Conservation (phyloP, 371 early-diverging fungal species). For the Syncephalastrum contaminatum region DNA sequence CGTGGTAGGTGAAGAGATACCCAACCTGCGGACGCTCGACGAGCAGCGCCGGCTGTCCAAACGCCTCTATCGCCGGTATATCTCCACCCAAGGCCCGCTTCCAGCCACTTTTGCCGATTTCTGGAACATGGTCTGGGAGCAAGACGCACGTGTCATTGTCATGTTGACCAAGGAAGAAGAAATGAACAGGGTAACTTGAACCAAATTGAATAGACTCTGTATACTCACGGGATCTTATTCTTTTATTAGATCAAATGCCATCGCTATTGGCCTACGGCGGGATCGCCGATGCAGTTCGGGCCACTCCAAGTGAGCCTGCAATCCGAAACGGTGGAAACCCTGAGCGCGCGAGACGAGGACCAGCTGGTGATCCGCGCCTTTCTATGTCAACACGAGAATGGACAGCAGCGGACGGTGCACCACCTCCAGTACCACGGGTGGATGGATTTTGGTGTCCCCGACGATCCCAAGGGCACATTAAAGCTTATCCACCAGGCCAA, state of each 20-base stretch:
- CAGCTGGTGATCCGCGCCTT: constrained; percentile 24
- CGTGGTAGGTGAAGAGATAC: constrained; percentile 9
- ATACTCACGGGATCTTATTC: neutral
- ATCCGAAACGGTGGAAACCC: constrained; percentile 20
- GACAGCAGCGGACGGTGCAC: constrained; percentile 49
- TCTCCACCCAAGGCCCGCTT: constrained; percentile 89
- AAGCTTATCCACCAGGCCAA: constrained; percentile 63
- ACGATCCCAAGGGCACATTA: constrained; percentile 59
- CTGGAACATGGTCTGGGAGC: constrained; percentile 91
- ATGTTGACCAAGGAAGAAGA: constrained; percentile 91
- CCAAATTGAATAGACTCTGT: too few relatives aligned
- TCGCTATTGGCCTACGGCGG: constrained; percentile 72
- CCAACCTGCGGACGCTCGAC: constrained; percentile 21
- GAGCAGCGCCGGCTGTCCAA: constrained; percentile 11
- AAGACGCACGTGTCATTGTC: constrained; percentile 71
- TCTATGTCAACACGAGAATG: constrained; percentile 12
- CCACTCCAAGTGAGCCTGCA: constrained; percentile 29
- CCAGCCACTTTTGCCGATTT: constrained; percentile 83
- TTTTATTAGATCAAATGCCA: constrained; percentile 58
- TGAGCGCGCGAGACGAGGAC: constrained; percentile 27
- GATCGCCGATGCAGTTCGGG: constrained; percentile 41
- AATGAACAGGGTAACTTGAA: constrained; percentile 63
- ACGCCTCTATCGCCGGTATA: constrained; percentile 54
- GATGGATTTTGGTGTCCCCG: constrained; percentile 88
- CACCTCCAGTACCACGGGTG: constrained; percentile 88